phyloP scores from a whole-genome alignment of 108 stramenopile species.

The Pseudonitzschia multiseries region DNA sequence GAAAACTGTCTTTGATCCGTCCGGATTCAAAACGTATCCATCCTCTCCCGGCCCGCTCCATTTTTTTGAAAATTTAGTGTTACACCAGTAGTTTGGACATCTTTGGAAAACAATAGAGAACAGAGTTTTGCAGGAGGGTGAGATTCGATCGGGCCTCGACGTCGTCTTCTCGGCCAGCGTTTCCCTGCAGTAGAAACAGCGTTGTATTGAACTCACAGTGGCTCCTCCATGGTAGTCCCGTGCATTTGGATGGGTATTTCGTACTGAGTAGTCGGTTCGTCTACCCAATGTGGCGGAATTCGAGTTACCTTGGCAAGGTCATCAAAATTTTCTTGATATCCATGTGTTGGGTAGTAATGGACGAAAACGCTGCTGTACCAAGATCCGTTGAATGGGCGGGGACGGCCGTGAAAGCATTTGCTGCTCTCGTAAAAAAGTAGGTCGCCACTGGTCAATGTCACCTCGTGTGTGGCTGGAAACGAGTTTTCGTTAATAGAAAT shows the following conservation, averaged over 20 bases:
- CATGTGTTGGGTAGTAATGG: constrained; percentile 73
- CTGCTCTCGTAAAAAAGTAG: constrained; percentile 83
- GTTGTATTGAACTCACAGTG: constrained; percentile 13
- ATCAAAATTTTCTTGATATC: constrained; percentile 27
- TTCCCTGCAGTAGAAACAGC: too few species aligned
- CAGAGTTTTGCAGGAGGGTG: neutral
- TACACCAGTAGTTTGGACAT: constrained; percentile 45
- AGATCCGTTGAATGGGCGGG: constrained; percentile 57
- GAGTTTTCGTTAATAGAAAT: neutral
- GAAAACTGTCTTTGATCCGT: constrained; percentile 7
- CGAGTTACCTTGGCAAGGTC: constrained; percentile 26
- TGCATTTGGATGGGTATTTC: constrained; percentile 43
- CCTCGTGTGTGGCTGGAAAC: constrained; percentile 41
- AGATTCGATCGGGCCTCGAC: neutral
- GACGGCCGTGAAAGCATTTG: constrained; percentile 84
- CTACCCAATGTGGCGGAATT: constrained; percentile 57
- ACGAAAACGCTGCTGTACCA: constrained; percentile 76
- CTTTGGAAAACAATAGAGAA: neutral
- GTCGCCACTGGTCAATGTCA: constrained; percentile 68
- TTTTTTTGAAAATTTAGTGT: constrained; percentile 11
- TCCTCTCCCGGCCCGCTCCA: constrained; percentile 45
- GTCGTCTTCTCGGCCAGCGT: neutral
- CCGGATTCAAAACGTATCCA: constrained; percentile 36
- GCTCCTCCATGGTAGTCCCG: constrained; percentile 64
- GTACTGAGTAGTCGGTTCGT: constrained; percentile 20